Percentiles rank a stretch among this genome's conserved stretches.
Conservation (phyloP, 2,329 filamentous ascomycete genomes). For the Parascedosporium putredinis region DNA sequence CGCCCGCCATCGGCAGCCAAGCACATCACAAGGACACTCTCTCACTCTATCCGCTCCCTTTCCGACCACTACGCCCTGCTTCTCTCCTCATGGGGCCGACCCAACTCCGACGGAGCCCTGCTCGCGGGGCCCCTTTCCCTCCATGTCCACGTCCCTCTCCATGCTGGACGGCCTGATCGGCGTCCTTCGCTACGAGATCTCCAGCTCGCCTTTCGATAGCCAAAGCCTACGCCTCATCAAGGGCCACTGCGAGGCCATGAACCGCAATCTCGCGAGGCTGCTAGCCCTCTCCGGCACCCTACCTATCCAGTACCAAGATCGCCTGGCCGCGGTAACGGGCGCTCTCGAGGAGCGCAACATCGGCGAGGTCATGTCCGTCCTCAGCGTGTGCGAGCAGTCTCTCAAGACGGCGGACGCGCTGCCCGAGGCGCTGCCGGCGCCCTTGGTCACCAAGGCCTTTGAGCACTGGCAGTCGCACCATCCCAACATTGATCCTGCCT, state of each 20-base stretch:
- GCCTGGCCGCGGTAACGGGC: slow-evolving; percentile 26
- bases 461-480: slow-evolving; percentile 17
- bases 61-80: slow-evolving; percentile 39
- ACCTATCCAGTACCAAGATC: slow-evolving; percentile 27
- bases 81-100: slow-evolving; percentile 30
- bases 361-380: slow-evolving; percentile 39
- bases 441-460: slow-evolving; percentile 27
- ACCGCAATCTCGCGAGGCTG: slow-evolving; percentile 22
- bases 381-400: slow-evolving; percentile 34
- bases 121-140: slow-evolving; percentile 20
- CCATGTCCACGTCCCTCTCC: slow-evolving; percentile 18
- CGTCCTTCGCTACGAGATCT: slow-evolving; percentile 20
- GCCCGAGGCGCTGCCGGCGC: slow-evolving; percentile 35
- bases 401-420: slow-evolving; percentile 35
- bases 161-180: slow-evolving; percentile 17
- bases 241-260: slow-evolving; percentile 21
- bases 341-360: slow-evolving; percentile 32
- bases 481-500: slow-evolving; percentile 15
- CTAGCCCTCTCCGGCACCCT: slow-evolving; percentile 24
- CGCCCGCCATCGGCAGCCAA: slow-evolving; percentile 33
- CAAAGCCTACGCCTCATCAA: slow-evolving; percentile 19
- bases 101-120: slow-evolving; percentile 18
- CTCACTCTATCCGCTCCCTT: slow-evolving; percentile 29
- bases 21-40: slow-evolving; percentile 33
- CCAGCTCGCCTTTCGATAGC: slow-evolving; percentile 20